phyloP scores from a whole-genome alignment of 495 filamentous ascomycete species.

The Aspergillus campestris region DNA sequence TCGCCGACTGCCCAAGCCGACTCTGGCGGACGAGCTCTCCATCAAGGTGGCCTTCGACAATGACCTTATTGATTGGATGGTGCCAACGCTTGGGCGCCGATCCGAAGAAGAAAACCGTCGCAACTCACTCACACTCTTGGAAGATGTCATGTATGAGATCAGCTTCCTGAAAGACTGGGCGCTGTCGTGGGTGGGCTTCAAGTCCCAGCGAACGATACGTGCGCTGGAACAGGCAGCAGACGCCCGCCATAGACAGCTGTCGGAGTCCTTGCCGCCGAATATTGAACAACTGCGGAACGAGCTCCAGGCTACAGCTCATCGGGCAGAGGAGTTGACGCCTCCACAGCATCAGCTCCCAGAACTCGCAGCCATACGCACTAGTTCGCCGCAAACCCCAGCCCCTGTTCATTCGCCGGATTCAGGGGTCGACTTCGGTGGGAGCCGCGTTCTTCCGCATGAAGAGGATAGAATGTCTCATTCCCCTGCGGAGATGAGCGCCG shows the following conservation, averaged over 20 bases:
- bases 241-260: conserved; percentile 13
- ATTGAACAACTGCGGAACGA: conserved; percentile 27
- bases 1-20: conserved; percentile 36
- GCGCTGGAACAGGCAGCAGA: conserved; percentile 9
- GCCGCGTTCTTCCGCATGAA: conserved; percentile 26
- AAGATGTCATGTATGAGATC: conserved; percentile 33
- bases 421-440: conserved; percentile 12
- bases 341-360: neutral
- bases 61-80: conserved; percentile 41
- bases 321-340: conserved; percentile 1
- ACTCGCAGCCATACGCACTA: neutral
- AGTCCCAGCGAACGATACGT: conserved; percentile 5
- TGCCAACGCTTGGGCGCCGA: conserved; percentile 34
- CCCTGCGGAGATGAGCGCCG: conserved; percentile 29
- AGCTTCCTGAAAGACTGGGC: conserved; percentile 24
- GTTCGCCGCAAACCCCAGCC: conserved; percentile 6
- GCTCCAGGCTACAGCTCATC: conserved; percentile 14
- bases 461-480: conserved; percentile 32
- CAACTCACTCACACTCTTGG: conserved; percentile 27
- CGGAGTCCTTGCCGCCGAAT: conserved; percentile 20
- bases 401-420: conserved; percentile 4
- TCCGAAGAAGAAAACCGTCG: conserved; percentile 34
- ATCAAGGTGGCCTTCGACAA: conserved; percentile 39
- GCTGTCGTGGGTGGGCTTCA: conserved; percentile 23
- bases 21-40: conserved; percentile 35